These are phyloP conservation scores for Talaromyces atroroseus DNA, from an alignment of 2,329 filamentous ascomycete genomes.

Conservation along the genomic window DNA sequence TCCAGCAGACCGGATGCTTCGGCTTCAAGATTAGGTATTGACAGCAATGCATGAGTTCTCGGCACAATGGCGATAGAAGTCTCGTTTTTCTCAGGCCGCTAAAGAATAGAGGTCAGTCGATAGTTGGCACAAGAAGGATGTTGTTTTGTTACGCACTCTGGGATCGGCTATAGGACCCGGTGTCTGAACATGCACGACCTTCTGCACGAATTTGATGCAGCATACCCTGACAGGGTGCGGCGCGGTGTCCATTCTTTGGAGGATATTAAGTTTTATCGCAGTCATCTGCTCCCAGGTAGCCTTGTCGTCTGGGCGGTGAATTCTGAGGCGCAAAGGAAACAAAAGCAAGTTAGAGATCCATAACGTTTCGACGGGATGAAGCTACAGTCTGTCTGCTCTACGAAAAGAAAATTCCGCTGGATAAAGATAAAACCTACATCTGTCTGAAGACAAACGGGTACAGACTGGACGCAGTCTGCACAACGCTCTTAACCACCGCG, in stretches of 20 bases:
- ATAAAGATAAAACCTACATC: conserved; percentile 64
- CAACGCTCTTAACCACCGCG: conserved; percentile 74
- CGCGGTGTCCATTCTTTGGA: conserved; percentile 81
- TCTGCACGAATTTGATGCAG: conserved; percentile 96
- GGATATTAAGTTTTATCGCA: conserved; percentile 80
- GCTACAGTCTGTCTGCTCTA: not conserved
- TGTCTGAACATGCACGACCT: conserved; percentile 86
- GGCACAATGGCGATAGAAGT: conserved; percentile 83
- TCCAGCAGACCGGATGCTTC: conserved; percentile 89
- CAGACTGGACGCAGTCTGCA: conserved; percentile 85
- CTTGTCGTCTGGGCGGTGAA: conserved; percentile 76
- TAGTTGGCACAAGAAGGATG: conserved; percentile 2
- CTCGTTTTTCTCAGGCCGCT: conserved; percentile 71
- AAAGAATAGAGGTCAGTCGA: conserved; percentile 9
- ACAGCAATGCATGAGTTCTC: conserved; percentile 72
- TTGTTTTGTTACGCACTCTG: conserved; percentile 55
- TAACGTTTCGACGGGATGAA: not conserved
- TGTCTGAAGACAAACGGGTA: conserved; percentile 89
- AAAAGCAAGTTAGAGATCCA: conserved; percentile 23
- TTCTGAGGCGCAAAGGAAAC: conserved; percentile 49
- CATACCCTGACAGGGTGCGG: conserved; percentile 75
- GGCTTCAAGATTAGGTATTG: conserved; percentile 77
- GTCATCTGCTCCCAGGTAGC: conserved; percentile 83
- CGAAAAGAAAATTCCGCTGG: conserved; percentile 1
- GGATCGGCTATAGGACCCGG: conserved; percentile 75